These are phyloP conservation scores for Coprinopsis strossmayeri DNA, from an alignment of 768 basidiomycete species.

Conservation along the genomic window DNA sequence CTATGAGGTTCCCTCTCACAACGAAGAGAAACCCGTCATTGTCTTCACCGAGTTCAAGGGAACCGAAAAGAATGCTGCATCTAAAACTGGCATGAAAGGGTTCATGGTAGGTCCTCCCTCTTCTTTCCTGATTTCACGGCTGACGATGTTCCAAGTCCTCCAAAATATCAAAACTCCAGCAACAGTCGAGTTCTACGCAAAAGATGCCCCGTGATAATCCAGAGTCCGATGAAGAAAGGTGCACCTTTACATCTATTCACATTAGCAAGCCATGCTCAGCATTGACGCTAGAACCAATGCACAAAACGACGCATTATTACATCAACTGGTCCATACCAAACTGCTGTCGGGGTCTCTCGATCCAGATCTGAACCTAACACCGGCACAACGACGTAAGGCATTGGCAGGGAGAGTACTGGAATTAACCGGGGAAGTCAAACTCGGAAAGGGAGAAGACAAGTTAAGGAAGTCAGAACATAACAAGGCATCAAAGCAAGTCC, in stretches of 20 bases:
- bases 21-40: constrained; percentile 28
- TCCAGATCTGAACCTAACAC: constrained; percentile 51
- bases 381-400: constrained; percentile 67
- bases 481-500: constrained; percentile 63
- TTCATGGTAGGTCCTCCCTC: constrained; percentile 68
- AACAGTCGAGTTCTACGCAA: constrained; percentile 18
- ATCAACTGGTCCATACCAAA: constrained; percentile 74
- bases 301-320: constrained; percentile 74
- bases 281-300: constrained; percentile 52
- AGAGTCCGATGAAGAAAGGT: constrained; percentile 63
- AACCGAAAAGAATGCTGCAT: constrained; percentile 15
- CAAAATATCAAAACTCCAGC: constrained; percentile 57
- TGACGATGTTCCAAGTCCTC: constrained; percentile 50
- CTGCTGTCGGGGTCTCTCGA: constrained; percentile 70
- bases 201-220: constrained; percentile 28
- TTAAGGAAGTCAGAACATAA: constrained; percentile 60
- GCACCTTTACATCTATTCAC: constrained; percentile 11
- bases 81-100: constrained; percentile 42
- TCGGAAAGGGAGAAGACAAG: constrained; percentile 67
- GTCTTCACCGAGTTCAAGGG: constrained; percentile 43
- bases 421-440: constrained; percentile 54
- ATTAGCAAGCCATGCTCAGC: not conserved
- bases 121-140: not conserved
- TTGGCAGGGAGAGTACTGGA: constrained; percentile 75
- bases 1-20: constrained; percentile 32